phyloP scores from a whole-genome alignment of 106 monocot species.

The Phalaenopsis aphrodite region DNA sequence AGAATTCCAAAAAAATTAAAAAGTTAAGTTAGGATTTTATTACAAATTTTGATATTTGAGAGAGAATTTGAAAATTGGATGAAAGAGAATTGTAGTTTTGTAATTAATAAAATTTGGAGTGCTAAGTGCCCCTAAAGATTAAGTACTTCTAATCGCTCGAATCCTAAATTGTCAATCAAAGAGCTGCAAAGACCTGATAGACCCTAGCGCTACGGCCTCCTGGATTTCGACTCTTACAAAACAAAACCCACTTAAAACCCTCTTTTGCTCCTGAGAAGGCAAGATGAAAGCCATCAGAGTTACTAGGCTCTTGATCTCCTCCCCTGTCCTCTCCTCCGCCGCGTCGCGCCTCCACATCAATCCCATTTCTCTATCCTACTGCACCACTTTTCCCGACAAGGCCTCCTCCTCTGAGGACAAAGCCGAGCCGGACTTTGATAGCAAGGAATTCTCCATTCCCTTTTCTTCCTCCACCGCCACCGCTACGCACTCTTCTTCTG shows the following conservation, averaged over 20 bases:
- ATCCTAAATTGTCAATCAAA: too few species aligned
- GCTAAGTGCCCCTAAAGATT: too few species aligned
- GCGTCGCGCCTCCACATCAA: not conserved
- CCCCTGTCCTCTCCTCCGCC: conserved; percentile 5
- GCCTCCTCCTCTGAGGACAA: conserved; percentile 12
- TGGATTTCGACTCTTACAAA: too few species aligned
- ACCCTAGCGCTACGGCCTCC: too few species aligned
- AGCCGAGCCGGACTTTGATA: conserved; percentile 38
- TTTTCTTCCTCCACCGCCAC: not conserved
- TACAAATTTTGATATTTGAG: too few species aligned
- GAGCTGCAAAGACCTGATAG: too few species aligned
- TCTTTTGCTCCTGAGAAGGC: not conserved
- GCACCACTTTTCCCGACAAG: conserved; percentile 11
- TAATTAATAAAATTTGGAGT: too few species aligned
- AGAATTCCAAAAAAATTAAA: too few species aligned
- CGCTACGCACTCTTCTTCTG: not conserved
- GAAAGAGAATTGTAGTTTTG: too few species aligned
- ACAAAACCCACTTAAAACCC: not conserved
- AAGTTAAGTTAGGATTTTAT: too few species aligned
- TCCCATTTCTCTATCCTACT: conserved; percentile 13
- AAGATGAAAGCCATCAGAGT: conserved; percentile 13
- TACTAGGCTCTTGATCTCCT: not conserved
- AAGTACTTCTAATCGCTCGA: too few species aligned
- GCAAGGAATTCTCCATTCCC: conserved; percentile 39
- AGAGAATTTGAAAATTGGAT: too few species aligned